A percentile compares a stretch with the other conserved stretches of the same genome.
These are phyloP conservation scores for Exophiala mesophila DNA, from an alignment of 2,329 filamentous ascomycete species.

Conservation along the genomic window DNA sequence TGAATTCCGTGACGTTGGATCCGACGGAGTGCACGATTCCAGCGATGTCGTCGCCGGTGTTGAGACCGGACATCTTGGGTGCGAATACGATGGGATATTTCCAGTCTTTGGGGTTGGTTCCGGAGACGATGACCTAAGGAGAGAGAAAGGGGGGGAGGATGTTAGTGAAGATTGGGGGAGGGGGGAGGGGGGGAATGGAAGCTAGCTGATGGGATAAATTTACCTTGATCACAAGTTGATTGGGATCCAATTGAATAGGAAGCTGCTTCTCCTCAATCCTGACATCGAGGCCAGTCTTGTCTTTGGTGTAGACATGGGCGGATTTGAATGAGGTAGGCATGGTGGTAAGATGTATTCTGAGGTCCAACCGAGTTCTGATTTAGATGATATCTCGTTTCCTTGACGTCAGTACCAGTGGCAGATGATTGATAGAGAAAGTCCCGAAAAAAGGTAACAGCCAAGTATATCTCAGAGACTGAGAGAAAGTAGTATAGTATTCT, in stretches of 20 bases:
- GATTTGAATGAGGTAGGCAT: constrained; percentile 8
- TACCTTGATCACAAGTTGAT: constrained; percentile 36
- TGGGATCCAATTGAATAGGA: constrained; percentile 33
- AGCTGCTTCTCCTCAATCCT: constrained; percentile 36
- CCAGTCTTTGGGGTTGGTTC: constrained; percentile 51
- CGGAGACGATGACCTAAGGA: constrained; percentile 36
- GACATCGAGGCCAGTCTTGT: constrained; percentile 10
- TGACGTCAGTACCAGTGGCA: too few relatives aligned
- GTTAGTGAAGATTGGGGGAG: neutral
- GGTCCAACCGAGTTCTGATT: too few relatives aligned
- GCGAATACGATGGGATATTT: constrained; percentile 23
- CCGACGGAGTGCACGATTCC: constrained; percentile 50
- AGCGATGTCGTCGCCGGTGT: constrained; percentile 51
- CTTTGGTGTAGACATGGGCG: constrained; percentile 15
- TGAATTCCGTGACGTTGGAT: constrained; percentile 50
- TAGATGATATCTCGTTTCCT: too few relatives aligned
- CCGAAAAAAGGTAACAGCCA: too few relatives aligned
- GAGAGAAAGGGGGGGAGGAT: neutral
- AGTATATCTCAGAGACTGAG: too few relatives aligned
- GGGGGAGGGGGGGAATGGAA: neutral
- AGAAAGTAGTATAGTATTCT: too few relatives aligned
- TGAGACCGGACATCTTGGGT: constrained; percentile 25
- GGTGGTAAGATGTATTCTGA: too few relatives aligned
- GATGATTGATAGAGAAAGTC: too few relatives aligned
- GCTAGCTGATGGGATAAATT: neutral